Evolutionary conservation across 352 stramenopile genomes (phyloP).

Genomic region (Phytophthora tubulina): DNA sequence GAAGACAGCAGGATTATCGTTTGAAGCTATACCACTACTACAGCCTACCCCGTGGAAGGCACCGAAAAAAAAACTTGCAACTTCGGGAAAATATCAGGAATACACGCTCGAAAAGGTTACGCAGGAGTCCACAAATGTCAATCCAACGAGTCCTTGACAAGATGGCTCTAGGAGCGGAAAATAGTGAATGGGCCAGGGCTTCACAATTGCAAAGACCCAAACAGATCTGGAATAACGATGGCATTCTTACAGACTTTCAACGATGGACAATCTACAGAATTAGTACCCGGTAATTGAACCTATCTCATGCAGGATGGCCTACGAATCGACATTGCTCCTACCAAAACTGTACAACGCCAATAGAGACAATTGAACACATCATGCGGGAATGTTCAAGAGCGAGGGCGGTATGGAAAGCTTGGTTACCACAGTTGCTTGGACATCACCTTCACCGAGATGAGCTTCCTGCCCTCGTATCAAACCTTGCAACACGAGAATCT

Average conservation of each 20-base stretch:
- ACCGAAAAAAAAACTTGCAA: neutral
- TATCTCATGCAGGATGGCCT: neutral
- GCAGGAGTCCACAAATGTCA: neutral
- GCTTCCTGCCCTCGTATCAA: neutral
- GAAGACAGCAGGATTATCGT: neutral
- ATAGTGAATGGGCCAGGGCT: neutral
- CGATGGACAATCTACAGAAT: neutral
- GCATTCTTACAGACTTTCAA: neutral
- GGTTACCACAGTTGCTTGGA: neutral
- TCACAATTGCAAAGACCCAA: neutral
- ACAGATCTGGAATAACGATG: neutral
- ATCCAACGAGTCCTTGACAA: neutral
- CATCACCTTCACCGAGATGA: neutral
- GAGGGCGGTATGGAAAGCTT: neutral
- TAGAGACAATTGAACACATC: constrained; percentile 2
- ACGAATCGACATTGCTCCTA: neutral
- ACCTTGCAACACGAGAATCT: neutral
- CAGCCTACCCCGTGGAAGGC: neutral
- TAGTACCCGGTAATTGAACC: neutral
- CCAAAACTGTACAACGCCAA: neutral
- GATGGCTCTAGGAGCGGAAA: neutral
- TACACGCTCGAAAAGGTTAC: neutral
- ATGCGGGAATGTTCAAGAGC: neutral
- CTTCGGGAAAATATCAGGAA: neutral
- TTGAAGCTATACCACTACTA: neutral